Evolutionary conservation across 2,329 filamentous ascomycete species (phyloP), one percentile per base, ranked within the genome.

Genomic region (Colletotrichum magnum): DNA sequence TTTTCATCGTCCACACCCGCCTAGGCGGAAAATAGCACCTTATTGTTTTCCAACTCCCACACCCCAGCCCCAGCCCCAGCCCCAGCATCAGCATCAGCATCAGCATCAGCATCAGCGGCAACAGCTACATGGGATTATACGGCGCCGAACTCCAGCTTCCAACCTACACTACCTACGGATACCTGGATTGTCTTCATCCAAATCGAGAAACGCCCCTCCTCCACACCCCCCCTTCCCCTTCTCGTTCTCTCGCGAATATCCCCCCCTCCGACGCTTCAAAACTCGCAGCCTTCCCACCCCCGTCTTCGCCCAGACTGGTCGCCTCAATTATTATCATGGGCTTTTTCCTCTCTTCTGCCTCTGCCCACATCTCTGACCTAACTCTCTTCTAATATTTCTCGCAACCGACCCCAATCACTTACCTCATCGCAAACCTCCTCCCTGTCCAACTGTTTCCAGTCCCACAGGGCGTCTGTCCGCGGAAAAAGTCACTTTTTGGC

Each of bases 271-370:
- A 58, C 54, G 41, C 53, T 58, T 68, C 66, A 68, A 68, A 68
- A 68, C 60, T 68, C 53, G 62, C 54, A 68, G 66, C 66, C 66
- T 68, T 68, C 66, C 66, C 61, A 69, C 66, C 32, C 39, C 54
- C 50, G 54, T 28, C 45, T 36, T 24, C 66, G 32, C 16, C 60
- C 18, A 53, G 28, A 58, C 50, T 39, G 60, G 60, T 47, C 50
- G 66, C 61, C 50, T 69, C 61, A 60, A 60, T 45, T 66, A 41
- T 66, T 66, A 32, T 66, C 61, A 60, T 51, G n/a, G 13, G 18
- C 50, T 50, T 28, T 28, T 32, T 45, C 41, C 43, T 48, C 18
- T 48, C 62, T 32, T 52, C 24, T 21, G 24, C 21, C 24, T 61
- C 43, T 39, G 36, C 18, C n/a, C 32, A 32, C 48, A 26, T 24